These are phyloP conservation scores for Verruconis gallopava DNA, from an alignment of 2,329 filamentous ascomycete genomes.

Conservation along the genomic window DNA sequence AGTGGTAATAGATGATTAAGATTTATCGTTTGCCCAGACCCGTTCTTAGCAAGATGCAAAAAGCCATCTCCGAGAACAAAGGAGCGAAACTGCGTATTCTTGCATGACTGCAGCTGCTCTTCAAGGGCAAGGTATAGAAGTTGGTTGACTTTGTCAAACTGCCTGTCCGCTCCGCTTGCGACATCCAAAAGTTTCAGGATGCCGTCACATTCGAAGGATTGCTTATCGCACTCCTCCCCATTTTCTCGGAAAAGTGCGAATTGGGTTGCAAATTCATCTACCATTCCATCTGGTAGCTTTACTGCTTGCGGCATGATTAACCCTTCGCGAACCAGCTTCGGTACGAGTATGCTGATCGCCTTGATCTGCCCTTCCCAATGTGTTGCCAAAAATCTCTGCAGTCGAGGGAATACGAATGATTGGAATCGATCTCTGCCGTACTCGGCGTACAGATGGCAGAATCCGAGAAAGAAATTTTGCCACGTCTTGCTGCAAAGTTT, in stretches of 20 bases:
- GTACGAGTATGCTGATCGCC: background rate
- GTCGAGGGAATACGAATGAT: conserved; percentile 63
- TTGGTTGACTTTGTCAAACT: background rate
- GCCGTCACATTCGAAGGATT: background rate
- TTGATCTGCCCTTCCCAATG: background rate
- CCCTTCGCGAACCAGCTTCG: background rate
- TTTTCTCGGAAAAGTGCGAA: background rate
- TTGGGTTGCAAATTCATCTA: background rate
- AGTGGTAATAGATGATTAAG: background rate
- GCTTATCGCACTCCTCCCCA: background rate
- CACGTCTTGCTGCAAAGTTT: conserved; percentile 52
- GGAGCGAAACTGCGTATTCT: background rate
- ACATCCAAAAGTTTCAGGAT: background rate
- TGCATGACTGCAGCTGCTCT: background rate
- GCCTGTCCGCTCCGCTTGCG: background rate
- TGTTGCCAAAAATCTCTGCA: conserved; percentile 43
- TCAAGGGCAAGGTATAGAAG: background rate
- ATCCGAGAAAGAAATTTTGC: conserved; percentile 63
- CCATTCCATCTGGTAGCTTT: background rate
- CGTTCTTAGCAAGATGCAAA: background rate
- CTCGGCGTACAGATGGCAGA: conserved; percentile 70
- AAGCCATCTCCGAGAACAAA: background rate
- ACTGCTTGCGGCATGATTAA: background rate
- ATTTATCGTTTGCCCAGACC: background rate
- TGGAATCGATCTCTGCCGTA: conserved; percentile 63